phyloP scores from a whole-genome alignment of 495 filamentous ascomycete genomes.

The Xylaria palmicola region DNA sequence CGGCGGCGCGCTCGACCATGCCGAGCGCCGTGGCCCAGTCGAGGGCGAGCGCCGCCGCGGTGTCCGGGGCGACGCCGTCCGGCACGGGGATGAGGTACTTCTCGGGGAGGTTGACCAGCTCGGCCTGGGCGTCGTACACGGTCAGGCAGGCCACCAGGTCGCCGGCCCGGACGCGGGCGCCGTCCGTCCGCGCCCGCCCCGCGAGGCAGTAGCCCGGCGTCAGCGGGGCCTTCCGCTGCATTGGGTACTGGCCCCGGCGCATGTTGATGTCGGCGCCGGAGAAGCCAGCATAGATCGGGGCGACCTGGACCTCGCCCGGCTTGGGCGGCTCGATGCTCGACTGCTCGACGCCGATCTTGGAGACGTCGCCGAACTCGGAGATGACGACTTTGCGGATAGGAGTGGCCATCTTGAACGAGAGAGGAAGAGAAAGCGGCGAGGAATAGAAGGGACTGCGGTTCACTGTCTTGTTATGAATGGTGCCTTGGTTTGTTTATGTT shows the following conservation, averaged over 20 bases:
- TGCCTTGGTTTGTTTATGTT: background rate
- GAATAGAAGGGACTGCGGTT: background rate
- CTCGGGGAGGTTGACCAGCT: constrained; percentile 40
- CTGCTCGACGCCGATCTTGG: constrained; percentile 32
- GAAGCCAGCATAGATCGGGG: constrained; percentile 41
- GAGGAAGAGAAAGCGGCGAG: background rate
- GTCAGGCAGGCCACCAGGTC: constrained; percentile 37
- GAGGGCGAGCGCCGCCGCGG: constrained; percentile 31
- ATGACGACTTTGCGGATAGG: constrained; percentile 44
- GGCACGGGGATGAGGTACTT: constrained; percentile 40
- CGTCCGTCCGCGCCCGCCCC: constrained; percentile 33
- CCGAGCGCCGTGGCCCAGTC: constrained; percentile 46
- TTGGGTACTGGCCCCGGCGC: constrained; percentile 41
- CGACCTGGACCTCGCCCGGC: constrained; percentile 39
- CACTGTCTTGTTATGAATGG: background rate
- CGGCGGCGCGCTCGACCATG: constrained; percentile 38
- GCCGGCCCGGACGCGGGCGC: constrained; percentile 30
- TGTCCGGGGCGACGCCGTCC: constrained; percentile 30
- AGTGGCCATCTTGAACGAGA: background rate
- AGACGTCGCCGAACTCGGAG: constrained; percentile 33
- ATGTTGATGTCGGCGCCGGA: constrained; percentile 44
- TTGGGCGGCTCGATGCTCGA: constrained; percentile 29
- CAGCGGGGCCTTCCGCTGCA: constrained; percentile 39
- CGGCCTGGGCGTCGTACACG: constrained; percentile 41
- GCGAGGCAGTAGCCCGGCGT: constrained; percentile 45